Conservation (phyloP, 495 filamentous ascomycete genomes). For the Penicillium waksmanii region DNA sequence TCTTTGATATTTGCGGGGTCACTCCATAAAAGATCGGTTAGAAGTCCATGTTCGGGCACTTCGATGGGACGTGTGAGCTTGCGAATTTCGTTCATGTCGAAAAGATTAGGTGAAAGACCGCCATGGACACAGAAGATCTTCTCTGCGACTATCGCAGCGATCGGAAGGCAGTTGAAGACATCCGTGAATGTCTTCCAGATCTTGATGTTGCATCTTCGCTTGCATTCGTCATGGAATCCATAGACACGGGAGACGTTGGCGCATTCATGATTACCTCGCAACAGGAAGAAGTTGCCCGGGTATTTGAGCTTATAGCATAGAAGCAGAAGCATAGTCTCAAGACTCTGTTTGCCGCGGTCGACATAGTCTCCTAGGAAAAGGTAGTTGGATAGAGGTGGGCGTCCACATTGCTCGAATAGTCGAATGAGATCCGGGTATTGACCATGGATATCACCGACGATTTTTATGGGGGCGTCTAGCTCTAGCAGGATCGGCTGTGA, state of each 20-base stretch:
- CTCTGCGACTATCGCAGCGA: conserved; percentile 92
- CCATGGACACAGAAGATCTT: conserved; percentile 99
- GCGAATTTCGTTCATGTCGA: conserved; percentile 98
- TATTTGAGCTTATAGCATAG: conserved; percentile 99
- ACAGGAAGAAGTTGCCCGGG: conserved; percentile 97
- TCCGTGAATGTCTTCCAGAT: conserved; percentile 99
- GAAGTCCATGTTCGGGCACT: conserved; percentile 93
- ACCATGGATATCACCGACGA: conserved; percentile 97
- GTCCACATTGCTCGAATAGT: conserved; percentile 99
- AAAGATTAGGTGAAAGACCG: conserved; percentile 86
- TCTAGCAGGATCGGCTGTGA: conserved; percentile 91
- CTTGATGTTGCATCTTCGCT: conserved; percentile 95
- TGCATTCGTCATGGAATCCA: conserved; percentile 99
- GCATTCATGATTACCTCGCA: conserved; percentile 97
- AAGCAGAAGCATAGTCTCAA: conserved; percentile 94
- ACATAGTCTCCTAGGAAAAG: conserved; percentile 98
- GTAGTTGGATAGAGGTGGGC: conserved; percentile 91
- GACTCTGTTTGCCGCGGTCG: conserved; percentile 93
- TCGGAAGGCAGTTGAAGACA: conserved; percentile 96
- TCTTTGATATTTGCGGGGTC: conserved; percentile 99
- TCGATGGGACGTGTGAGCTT: conserved; percentile 95
- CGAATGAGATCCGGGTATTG: conserved; percentile 98
- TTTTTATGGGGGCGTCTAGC: conserved; percentile 92
- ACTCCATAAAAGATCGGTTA: conserved; percentile 98
- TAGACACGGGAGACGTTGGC: conserved; percentile 98